Conservation (phyloP, 2,329 filamentous ascomycete genomes). For the Venturia effusa region DNA sequence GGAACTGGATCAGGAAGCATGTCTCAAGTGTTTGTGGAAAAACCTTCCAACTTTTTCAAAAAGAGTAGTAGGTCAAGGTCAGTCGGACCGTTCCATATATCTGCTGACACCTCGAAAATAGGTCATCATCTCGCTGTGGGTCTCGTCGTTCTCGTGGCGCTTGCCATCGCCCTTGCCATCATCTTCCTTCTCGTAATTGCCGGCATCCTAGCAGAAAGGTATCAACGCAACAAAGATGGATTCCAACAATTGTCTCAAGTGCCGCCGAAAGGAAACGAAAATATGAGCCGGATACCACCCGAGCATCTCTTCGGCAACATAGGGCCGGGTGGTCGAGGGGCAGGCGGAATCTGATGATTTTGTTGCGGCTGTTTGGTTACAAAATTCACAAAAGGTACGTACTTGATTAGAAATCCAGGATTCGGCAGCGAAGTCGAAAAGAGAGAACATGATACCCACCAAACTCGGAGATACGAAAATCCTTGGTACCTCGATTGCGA, state of each 20-base stretch:
- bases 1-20: conserved; percentile 61
- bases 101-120: not conserved
- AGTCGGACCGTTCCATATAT: conserved; percentile 16
- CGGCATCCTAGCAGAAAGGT: conserved; percentile 64
- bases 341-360: not conserved
- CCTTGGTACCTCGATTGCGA: not conserved
- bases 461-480: not conserved
- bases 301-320: conserved; percentile 25
- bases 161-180: conserved; percentile 66
- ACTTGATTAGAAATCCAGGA: not conserved
- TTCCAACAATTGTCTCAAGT: conserved; percentile 66
- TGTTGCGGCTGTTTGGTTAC: not conserved
- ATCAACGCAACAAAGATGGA: conserved; percentile 66
- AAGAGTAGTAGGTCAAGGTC: conserved; percentile 43
- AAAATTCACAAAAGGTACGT: not conserved
- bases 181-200: conserved; percentile 68
- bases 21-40: conserved; percentile 72
- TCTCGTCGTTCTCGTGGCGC: conserved; percentile 68
- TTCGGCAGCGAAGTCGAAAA: not conserved
- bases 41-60: conserved; percentile 60
- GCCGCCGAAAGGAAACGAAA: conserved; percentile 31
- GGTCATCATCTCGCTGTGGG: conserved; percentile 56
- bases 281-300: conserved; percentile 41
- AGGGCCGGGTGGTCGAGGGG: not conserved
- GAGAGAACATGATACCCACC: not conserved